These are phyloP conservation scores for Penicillium subrubescens DNA, from an alignment of 495 filamentous ascomycete species.

Conservation along the genomic window DNA sequence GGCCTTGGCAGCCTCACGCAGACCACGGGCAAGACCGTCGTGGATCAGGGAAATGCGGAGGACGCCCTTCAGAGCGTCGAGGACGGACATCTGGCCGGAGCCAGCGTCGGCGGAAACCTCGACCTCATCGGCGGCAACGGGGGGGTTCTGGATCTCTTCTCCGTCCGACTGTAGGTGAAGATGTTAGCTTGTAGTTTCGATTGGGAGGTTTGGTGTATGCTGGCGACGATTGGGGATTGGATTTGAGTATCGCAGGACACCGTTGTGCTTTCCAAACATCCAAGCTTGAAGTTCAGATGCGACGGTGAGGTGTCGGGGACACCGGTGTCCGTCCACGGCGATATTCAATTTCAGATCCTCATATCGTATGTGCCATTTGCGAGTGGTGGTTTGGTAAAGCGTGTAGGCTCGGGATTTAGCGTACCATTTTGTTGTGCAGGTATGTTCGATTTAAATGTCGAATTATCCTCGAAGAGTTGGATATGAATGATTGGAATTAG, in stretches of 20 bases:
- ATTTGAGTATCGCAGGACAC: background rate
- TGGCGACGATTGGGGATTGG: background rate
- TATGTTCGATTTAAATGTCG: slow-evolving; percentile 49
- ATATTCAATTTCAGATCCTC: slow-evolving; percentile 13
- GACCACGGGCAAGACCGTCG: slow-evolving; percentile 97
- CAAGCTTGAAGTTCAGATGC: background rate
- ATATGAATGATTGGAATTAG: slow-evolving; percentile 26
- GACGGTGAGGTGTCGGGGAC: slow-evolving; percentile 1
- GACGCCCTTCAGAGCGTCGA: slow-evolving; percentile 95
- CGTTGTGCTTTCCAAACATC: background rate
- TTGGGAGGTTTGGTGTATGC: background rate
- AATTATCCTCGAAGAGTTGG: slow-evolving; percentile 66
- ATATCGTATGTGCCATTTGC: slow-evolving; percentile 4
- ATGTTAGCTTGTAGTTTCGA: slow-evolving; percentile 4
- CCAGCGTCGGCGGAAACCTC: slow-evolving; percentile 85
- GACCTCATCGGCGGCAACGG: slow-evolving; percentile 81
- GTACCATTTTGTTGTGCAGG: slow-evolving; percentile 47
- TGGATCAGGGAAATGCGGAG: slow-evolving; percentile 98
- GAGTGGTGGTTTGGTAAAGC: background rate
- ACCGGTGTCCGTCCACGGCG: background rate
- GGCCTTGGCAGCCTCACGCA: slow-evolving; percentile 96
- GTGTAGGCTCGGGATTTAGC: slow-evolving; percentile 8
- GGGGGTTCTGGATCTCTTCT: slow-evolving; percentile 80
- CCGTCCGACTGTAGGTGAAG: slow-evolving; percentile 64
- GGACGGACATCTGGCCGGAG: slow-evolving; percentile 92